phyloP scores from a whole-genome alignment of 1,284 basidiomycete species.

The Trametes polyzona region DNA sequence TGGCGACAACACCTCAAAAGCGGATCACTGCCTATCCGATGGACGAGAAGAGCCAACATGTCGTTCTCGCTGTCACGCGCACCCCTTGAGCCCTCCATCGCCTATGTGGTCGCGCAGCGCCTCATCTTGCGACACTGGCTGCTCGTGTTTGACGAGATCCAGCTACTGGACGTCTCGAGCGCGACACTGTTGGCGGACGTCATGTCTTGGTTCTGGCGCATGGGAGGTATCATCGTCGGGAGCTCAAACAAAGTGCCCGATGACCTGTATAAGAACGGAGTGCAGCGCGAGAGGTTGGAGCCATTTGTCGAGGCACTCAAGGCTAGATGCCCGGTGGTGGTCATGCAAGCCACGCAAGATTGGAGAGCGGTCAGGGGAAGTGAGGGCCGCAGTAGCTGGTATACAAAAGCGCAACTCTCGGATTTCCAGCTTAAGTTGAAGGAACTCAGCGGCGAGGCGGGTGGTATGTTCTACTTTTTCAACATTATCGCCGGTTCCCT shows the following conservation, averaged over 20 bases:
- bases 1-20: slow-evolving; percentile 37
- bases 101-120: slow-evolving; percentile 50
- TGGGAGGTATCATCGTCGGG: slow-evolving; percentile 68
- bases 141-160: slow-evolving; percentile 73
- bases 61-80: slow-evolving; percentile 14
- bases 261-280: slow-evolving; percentile 72
- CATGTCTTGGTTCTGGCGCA: slow-evolving; percentile 75
- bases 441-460: background rate
- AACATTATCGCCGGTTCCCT: no score
- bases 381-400: slow-evolving; percentile 39
- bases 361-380: slow-evolving; percentile 39
- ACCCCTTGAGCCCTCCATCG: slow-evolving; percentile 39
- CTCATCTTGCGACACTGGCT: slow-evolving; percentile 59
- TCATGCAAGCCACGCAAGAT: slow-evolving; percentile 52
- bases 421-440: slow-evolving; percentile 32
- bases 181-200: slow-evolving; percentile 72
- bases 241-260: slow-evolving; percentile 66
- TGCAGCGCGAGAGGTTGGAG: slow-evolving; percentile 65
- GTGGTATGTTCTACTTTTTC: background rate
- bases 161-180: slow-evolving; percentile 72
- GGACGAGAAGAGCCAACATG: slow-evolving; percentile 32
- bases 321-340: slow-evolving; percentile 61
- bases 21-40: slow-evolving; percentile 47
- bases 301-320: slow-evolving; percentile 69
- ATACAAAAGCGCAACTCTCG: slow-evolving; percentile 28